Base-by-base conservation (phyloP, 768 basidiomycete genomes). In the Heimioporus sp. region DNA sequence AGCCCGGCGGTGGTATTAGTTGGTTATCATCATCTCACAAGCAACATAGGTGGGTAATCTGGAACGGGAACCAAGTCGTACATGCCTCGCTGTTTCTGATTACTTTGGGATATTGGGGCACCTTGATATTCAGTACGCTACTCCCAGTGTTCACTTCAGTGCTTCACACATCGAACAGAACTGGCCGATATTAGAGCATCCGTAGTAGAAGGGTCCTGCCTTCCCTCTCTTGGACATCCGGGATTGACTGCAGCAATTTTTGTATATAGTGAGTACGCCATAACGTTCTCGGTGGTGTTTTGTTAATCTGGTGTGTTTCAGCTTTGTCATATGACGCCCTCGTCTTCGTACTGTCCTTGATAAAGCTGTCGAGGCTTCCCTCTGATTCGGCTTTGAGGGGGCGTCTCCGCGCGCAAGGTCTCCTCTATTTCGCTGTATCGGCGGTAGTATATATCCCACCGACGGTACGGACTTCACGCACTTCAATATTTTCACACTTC, bases 301-400 rank as follows among this genome's bases (percentile, higher is more conserved):
- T 11, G 10, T 38, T 56, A 15, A 65, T 39, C n/a, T 0, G 2
- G 38, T 24, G 2, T 10, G 5, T 24, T 16, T 4, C 36, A 66
- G 65, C 64, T 15, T 42, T 49, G 46, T 44, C 50, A 5, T 65
- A 59, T 24, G 61, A 67, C 40, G 28, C 65, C 31, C 10, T 63
- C 5, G 53, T 63, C 5, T 24, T 66, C 16, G 19, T 51, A 19
- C 21, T 66, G 28, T 50, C 59, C 4, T 40, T 61, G 24, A 31
- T 49, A 9, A 57, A 54, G 10, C 34, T 67, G 20, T 58, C 55
- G 19, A 52, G 35, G 43, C 48, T 52, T 6, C 37, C 48, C 6
- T 57, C 51, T 0, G 43, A 38, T 11, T 63, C 53, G 19, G 51
- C 48, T 0, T 31, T 66, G 28, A 44, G 10, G 20, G 54, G 51